Evolutionary conservation across 208 protist genomes (phyloP).

Genomic region (Trypanosoma brucei): DNA sequence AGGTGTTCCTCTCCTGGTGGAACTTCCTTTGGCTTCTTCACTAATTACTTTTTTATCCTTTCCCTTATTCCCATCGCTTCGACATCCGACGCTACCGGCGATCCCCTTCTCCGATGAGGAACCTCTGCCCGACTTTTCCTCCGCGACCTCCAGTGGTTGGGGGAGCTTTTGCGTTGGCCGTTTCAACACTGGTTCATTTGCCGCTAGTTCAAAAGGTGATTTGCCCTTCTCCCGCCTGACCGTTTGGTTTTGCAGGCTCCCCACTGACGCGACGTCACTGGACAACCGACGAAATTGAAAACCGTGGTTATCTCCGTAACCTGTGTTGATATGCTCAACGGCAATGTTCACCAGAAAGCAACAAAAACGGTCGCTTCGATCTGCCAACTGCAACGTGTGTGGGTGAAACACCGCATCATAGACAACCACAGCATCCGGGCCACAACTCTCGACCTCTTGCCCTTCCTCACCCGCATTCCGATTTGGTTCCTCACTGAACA

Average conservation of each 20-base stretch:
- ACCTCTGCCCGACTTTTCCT: neutral
- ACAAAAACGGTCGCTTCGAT: slow-evolving; percentile 75
- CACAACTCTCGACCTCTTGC: neutral
- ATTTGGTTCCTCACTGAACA: slow-evolving; percentile 22
- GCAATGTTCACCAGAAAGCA: slow-evolving; percentile 90
- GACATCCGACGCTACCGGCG: neutral
- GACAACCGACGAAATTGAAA: slow-evolving; percentile 69
- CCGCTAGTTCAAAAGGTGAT: slow-evolving; percentile 48
- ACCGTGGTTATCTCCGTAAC: slow-evolving; percentile 73
- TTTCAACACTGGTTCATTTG: slow-evolving; percentile 40
- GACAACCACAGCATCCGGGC: slow-evolving; percentile 41
- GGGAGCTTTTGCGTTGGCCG: slow-evolving; percentile 40
- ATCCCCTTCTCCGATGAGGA: neutral
- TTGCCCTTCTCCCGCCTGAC: slow-evolving; percentile 41
- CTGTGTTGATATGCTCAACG: slow-evolving; percentile 88
- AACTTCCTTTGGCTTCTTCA: slow-evolving; percentile 1
- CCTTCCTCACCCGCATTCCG: neutral
- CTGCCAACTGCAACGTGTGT: slow-evolving; percentile 55
- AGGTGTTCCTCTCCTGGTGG: neutral
- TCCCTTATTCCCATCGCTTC: neutral
- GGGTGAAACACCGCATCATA: slow-evolving; percentile 90
- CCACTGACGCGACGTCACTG: slow-evolving; percentile 46
- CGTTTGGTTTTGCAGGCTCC: slow-evolving; percentile 81
- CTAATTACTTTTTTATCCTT: neutral
- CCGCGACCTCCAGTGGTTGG: neutral